Base-by-base conservation (phyloP, 2,329 filamentous ascomycete species). In the Diaporthe aspalathi region DNA sequence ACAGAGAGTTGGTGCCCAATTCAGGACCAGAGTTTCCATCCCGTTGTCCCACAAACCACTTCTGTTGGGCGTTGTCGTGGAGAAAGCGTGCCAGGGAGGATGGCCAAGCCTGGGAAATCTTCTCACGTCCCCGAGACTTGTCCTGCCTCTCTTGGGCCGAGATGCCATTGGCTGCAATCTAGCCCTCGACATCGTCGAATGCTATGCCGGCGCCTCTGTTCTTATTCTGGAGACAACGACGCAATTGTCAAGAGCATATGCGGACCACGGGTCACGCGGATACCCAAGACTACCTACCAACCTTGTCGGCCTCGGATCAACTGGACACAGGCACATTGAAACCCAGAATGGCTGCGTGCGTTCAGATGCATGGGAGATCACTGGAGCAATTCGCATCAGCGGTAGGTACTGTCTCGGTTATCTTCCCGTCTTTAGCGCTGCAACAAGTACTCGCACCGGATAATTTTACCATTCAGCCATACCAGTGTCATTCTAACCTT, bases 241-340 rank as follows among this genome's bases (percentile, higher is more conserved):
- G 47, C 20, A 8, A 29, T 29, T 47, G 40, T 20, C 24, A 16
- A n/a, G n/a, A 27, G 11, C 24, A 9, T 12, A 2, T 14, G 0
- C 17, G 1, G n/a, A 9, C 6, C 12, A 4, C 11, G 14, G 5
- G 27, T 22, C 24, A 22, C 14, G 5, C 0, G 14, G 1, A n/a
- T 5, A 1, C 14, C 24, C 16, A 35, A 9, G 32, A n/a, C 43
- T 24, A n/a, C 6, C 9, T 6, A 20, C 32, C 24, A 27, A n/a
- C 12, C 1, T 49, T 2, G 27, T 24, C 6, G 49, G 45, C 20
- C 43, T 38, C 35, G n/a, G 16, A 47, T 7, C 17, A 35, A n/a
- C 20, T 50, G n/a, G 12, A 29, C 29, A 50, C n/a, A 32, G 14
- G 43, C 3, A 32, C 24, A 7, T 24, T 35, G 27, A n/a, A 17